Conservation (phyloP, 1,139 yeast species). For the Scheffersomyces titani region DNA sequence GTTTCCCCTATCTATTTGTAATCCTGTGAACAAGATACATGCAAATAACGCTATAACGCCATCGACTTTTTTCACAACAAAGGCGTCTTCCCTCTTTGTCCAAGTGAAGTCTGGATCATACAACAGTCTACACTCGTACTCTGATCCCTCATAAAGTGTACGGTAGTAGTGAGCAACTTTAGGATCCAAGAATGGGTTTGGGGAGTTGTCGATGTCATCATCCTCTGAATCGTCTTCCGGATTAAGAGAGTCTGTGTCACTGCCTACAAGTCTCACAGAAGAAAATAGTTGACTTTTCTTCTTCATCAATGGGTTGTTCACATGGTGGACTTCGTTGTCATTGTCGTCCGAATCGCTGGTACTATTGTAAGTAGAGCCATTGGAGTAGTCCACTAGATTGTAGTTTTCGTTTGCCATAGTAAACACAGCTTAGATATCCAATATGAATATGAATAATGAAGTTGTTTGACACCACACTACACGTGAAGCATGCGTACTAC, state of each 20-base stretch:
- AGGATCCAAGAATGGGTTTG: conserved; percentile 18
- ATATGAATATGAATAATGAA: background rate
- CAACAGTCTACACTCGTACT: conserved; percentile 21
- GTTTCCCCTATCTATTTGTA: conserved; percentile 35
- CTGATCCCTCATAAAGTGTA: conserved; percentile 16
- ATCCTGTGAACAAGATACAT: conserved; percentile 31
- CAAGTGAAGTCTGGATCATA: conserved; percentile 25
- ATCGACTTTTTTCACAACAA: conserved; percentile 24
- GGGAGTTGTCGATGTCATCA: conserved; percentile 3
- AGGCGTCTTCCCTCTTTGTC: conserved; percentile 21
- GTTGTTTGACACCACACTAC: background rate
- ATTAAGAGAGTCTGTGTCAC: background rate
- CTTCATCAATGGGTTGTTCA: background rate
- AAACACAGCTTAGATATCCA: background rate
- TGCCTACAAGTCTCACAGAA: background rate
- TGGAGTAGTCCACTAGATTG: background rate
- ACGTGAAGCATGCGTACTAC: background rate
- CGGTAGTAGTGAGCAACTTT: conserved; percentile 18
- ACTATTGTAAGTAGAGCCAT: background rate
- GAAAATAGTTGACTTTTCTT: background rate
- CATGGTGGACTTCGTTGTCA: background rate
- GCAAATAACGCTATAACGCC: conserved; percentile 29
- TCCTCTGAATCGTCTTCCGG: background rate
- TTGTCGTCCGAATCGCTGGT: background rate
- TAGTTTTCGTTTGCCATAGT: background rate